A percentile compares a stretch with the other conserved stretches of the same genome.
Conservation (phyloP, 2,329 filamentous ascomycete genomes). For the Graphilbum sp. region DNA sequence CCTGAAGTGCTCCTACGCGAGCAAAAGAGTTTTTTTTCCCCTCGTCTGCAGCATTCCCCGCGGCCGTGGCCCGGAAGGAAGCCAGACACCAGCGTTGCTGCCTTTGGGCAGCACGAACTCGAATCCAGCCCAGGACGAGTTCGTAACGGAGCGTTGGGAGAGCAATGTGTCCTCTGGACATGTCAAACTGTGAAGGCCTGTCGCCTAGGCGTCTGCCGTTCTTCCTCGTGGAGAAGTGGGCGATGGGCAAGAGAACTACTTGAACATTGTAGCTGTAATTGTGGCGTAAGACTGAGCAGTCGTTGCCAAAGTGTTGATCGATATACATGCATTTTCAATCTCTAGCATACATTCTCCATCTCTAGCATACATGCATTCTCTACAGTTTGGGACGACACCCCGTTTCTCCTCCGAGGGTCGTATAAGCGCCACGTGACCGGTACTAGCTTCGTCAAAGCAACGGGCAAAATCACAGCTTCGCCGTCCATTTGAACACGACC, state of each 20-base stretch:
- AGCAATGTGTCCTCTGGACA: conserved; percentile 22
- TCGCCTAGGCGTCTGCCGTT: conserved; percentile 15
- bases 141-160: conserved; percentile 77
- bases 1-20: no score
- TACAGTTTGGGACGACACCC: no score
- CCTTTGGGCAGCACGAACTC: conserved; percentile 57
- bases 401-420: no score
- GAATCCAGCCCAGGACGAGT: conserved; percentile 47
- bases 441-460: no score
- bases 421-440: no score
- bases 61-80: not conserved
- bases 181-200: conserved; percentile 22
- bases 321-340: no score
- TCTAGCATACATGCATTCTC: no score
- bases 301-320: no score
- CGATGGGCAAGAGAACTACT: conserved; percentile 26
- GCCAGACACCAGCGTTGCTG: conserved; percentile 49
- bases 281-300: not conserved
- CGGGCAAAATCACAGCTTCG: no score
- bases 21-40: no score
- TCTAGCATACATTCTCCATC: no score
- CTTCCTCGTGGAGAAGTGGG: conserved; percentile 18
- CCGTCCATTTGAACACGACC: no score
- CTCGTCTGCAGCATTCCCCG: not conserved
- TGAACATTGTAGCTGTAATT: conserved; percentile 9